Base-by-base conservation (phyloP, 495 filamentous ascomycete species). In the Parmelia sp. region DNA sequence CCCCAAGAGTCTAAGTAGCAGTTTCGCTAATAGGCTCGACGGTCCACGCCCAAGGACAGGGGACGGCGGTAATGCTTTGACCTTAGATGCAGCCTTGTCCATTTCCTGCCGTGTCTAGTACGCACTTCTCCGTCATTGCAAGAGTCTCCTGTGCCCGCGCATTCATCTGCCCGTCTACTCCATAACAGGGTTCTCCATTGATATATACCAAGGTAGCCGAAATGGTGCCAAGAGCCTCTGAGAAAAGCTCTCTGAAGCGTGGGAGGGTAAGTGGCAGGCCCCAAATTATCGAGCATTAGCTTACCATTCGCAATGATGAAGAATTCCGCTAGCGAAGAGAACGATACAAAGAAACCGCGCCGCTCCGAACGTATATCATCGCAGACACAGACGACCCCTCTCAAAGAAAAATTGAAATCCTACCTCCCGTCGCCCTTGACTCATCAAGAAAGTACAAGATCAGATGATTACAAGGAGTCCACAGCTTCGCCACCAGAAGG, bases 361-460 rank as follows among this genome's bases (percentile, higher is more conserved):
- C 79, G 80, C 40, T 84, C 82, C 25, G 72, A 83, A 57, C 77
- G 80, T 47, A 74, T 82, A 60, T 83, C 70, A 65, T 78, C 73
- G 37, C 84, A 88, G 68, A 82, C 79, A 3, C 74, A 77, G 49
- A 77, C 70, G 60, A 72, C 62, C 29, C 79, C 89, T 57, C 68
- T 86, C 47, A 76, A 77, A 55, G 80, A 84, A 58, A 82, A 86
- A 65, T 31, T 61, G 11, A 66, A 66, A 57, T 76, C 83, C 35
- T 87, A 91, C 62, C 82, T 96, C 5, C 92, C 90, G n/a, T 91
- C 91, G 7, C 92, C 92, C 12, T 70, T 93, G 62, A 95, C 91
- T 0, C 80, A 90, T 66, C 74, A 81, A 51, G 74, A 83, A 63
- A 88, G 86, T 53, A 88, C 83, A 39, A 79, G 82, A 12, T 86